phyloP scores from a whole-genome alignment of 2,329 filamentous ascomycete genomes.

The Chaetomium sp. region DNA sequence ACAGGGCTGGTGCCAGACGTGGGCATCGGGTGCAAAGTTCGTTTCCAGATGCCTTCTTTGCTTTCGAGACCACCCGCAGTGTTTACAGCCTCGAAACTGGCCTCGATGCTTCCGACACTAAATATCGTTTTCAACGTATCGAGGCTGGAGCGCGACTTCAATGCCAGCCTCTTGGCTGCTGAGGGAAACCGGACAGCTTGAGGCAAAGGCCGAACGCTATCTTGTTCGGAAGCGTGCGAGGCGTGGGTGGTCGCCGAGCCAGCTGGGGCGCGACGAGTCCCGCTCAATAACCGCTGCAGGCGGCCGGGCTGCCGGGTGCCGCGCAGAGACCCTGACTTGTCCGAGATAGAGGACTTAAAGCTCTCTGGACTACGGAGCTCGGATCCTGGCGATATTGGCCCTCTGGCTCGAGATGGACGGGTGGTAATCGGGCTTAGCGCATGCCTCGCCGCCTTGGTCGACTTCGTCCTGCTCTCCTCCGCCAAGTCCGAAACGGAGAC shows the following conservation, averaged over 20 bases:
- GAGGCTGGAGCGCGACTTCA: constrained; percentile 48
- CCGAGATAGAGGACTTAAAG: constrained; percentile 36
- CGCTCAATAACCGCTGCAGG: constrained; percentile 46
- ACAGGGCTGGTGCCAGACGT: constrained; percentile 36
- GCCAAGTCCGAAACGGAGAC: constrained; percentile 3
- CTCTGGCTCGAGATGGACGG: constrained; percentile 25
- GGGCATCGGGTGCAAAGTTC: constrained; percentile 35
- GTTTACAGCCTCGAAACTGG: constrained; percentile 35
- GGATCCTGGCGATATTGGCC: constrained; percentile 32
- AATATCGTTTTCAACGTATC: constrained; percentile 54
- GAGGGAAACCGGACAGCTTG: constrained; percentile 40
- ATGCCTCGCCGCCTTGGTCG: constrained; percentile 29
- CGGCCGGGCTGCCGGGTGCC: constrained; percentile 43
- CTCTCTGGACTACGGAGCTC: constrained; percentile 38
- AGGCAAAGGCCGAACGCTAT: constrained; percentile 43
- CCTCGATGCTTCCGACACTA: constrained; percentile 52
- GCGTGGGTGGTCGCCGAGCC: constrained; percentile 39
- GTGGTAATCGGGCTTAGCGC: constrained; percentile 32
- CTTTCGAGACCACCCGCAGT: constrained; percentile 19
- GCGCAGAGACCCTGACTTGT: constrained; percentile 37
- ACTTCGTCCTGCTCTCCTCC: constrained; percentile 14
- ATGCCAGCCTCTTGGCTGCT: constrained; percentile 42
- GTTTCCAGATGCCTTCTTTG: constrained; percentile 33
- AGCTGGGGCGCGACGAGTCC: constrained; percentile 36
- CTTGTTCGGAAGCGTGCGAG: constrained; percentile 40